Evolutionary conservation across 1,139 yeast genomes (phyloP).

Genomic region (Nakaseomyces glabratus): DNA sequence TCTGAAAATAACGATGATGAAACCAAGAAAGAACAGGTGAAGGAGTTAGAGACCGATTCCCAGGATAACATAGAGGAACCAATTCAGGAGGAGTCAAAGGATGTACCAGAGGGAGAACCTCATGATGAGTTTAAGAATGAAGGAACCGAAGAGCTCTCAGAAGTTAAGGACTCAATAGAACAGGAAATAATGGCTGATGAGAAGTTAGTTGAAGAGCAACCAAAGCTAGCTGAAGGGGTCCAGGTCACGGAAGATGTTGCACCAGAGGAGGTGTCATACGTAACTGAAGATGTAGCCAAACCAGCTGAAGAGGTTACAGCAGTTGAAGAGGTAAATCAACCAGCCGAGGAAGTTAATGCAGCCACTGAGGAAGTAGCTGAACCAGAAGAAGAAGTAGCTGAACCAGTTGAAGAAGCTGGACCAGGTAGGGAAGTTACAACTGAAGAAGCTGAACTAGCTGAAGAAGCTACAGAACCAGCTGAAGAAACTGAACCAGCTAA

Average conservation of each 20-base stretch:
- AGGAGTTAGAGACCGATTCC: slow-evolving; percentile 11
- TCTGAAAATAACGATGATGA: slow-evolving; percentile 8
- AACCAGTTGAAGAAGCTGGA: slow-evolving; percentile 45
- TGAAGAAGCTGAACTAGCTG: neutral
- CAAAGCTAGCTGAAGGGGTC: slow-evolving; percentile 8
- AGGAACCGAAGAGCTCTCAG: neutral
- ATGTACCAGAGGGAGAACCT: too few relatives aligned
- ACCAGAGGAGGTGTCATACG: too few relatives aligned
- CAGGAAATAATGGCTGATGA: neutral
- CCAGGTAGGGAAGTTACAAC: slow-evolving; percentile 3
- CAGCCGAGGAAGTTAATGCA: neutral
- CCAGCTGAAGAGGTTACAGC: slow-evolving; percentile 5
- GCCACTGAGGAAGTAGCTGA: slow-evolving; percentile 35
- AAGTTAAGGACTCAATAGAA: slow-evolving; percentile 5
- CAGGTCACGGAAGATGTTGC: slow-evolving; percentile 3
- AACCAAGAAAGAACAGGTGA: slow-evolving; percentile 10
- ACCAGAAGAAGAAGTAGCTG: slow-evolving; percentile 52
- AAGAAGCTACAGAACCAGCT: slow-evolving; percentile 1
- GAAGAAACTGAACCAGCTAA: slow-evolving; percentile 7
- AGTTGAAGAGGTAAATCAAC: slow-evolving; percentile 1
- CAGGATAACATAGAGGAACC: slow-evolving; percentile 6
- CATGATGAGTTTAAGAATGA: slow-evolving; percentile 6
- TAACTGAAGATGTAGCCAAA: slow-evolving; percentile 8
- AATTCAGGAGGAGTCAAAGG: slow-evolving; percentile 8
- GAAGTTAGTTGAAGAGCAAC: too few relatives aligned